These are phyloP conservation scores for Drechslerella dactyloides DNA, from an alignment of 2,329 filamentous ascomycete genomes.

Conservation along the genomic window DNA sequence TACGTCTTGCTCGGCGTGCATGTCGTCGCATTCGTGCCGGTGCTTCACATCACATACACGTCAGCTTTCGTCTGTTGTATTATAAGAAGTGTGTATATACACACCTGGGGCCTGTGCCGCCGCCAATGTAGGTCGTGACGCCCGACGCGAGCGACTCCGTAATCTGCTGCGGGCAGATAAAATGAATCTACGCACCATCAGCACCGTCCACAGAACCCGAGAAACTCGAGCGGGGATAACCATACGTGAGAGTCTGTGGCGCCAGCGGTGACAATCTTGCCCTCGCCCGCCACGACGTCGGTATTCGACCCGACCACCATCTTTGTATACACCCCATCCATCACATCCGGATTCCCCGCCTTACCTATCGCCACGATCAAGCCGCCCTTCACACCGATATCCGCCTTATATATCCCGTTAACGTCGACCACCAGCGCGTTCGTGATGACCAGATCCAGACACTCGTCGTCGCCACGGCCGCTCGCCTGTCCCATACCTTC, in stretches of 20 bases:
- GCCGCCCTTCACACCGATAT: slow-evolving; percentile 90
- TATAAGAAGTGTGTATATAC: slow-evolving; percentile 54
- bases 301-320: slow-evolving; percentile 88
- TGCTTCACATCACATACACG: slow-evolving; percentile 57
- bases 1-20: slow-evolving; percentile 86
- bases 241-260: slow-evolving; percentile 72
- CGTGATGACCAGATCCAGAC: slow-evolving; percentile 82
- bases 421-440: slow-evolving; percentile 92
- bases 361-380: slow-evolving; percentile 89
- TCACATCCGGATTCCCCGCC: slow-evolving; percentile 94
- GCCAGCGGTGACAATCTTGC: slow-evolving; percentile 87
- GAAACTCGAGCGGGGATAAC: background rate
- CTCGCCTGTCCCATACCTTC: slow-evolving; percentile 96
- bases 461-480: slow-evolving; percentile 73
- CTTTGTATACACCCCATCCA: slow-evolving; percentile 80
- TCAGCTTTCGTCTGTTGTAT: no score
- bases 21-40: slow-evolving; percentile 88
- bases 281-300: slow-evolving; percentile 88
- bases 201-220: background rate
- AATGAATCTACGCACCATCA: slow-evolving; percentile 63
- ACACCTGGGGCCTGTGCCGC: slow-evolving; percentile 86
- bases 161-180: slow-evolving; percentile 92
- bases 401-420: slow-evolving; percentile 92
- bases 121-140: slow-evolving; percentile 87
- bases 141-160: slow-evolving; percentile 82